Conservation (phyloP, 257 asterid genomes). For the Oldenlandia corymbosa region DNA sequence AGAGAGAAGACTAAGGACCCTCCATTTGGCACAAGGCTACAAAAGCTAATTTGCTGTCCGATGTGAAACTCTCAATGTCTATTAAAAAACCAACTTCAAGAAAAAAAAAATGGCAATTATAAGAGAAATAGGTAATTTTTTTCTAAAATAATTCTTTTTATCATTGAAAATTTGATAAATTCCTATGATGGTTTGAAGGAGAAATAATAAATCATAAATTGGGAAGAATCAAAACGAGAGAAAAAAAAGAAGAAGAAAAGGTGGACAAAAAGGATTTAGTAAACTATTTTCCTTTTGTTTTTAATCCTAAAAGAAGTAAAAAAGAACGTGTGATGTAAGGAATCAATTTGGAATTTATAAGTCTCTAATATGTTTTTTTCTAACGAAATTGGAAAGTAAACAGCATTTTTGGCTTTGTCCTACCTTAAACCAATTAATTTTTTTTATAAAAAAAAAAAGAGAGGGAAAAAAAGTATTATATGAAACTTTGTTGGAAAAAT, state of each 20-base stretch:
- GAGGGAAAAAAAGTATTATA: too few species aligned
- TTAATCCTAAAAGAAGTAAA: neutral
- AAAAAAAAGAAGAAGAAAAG: neutral
- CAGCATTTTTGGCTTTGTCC: too few species aligned
- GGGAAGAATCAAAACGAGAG: neutral
- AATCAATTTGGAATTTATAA: neutral
- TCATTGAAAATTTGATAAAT: too few species aligned
- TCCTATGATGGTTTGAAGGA: neutral
- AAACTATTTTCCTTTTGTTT: conserved; percentile 4
- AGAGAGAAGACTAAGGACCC: conserved; percentile 28
- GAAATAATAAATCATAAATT: neutral
- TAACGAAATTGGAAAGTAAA: too few species aligned
- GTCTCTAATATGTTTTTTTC: neutral
- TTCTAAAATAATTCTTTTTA: too few species aligned
- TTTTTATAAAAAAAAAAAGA: too few species aligned
- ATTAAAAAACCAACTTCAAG: conserved; percentile 8
- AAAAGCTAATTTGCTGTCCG: conserved; percentile 40
- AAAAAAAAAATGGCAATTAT: neutral
- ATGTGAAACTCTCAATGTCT: conserved; percentile 27
- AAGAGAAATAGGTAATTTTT: neutral
- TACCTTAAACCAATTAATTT: too few species aligned
- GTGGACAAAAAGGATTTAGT: neutral
- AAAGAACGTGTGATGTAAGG: neutral
- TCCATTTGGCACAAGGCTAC: conserved; percentile 37
- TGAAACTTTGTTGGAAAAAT: too few species aligned